phyloP scores from a whole-genome alignment of 2,329 filamentous ascomycete genomes.

The Cryphonectria japonica region DNA sequence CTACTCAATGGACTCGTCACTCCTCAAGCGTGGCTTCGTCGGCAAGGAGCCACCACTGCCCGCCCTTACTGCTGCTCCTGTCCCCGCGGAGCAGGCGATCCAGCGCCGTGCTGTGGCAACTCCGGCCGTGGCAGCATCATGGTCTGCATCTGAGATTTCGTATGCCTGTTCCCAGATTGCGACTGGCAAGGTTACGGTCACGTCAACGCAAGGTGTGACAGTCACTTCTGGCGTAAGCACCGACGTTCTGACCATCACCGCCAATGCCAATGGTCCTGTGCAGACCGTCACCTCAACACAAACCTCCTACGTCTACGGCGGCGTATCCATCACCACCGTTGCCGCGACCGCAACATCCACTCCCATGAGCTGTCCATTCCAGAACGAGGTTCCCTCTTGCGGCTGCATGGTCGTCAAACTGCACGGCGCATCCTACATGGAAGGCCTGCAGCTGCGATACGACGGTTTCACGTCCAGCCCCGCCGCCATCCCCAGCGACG shows the following conservation, averaged over 20 bases:
- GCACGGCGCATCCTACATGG: not conserved
- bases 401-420: not conserved
- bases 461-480: not conserved
- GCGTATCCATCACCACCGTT: conserved; percentile 1
- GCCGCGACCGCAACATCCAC: not conserved
- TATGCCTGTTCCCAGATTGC: conserved; percentile 6
- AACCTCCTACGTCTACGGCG: not conserved
- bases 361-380: not conserved
- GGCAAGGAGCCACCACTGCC: not conserved
- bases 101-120: conserved; percentile 1
- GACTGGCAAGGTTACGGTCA: not conserved
- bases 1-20: not conserved
- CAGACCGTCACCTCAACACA: not conserved
- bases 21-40: not conserved
- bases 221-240: not conserved
- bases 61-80: not conserved
- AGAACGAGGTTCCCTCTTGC: not conserved
- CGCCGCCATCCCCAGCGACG: not conserved
- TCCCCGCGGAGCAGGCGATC: not conserved
- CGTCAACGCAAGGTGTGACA: not conserved
- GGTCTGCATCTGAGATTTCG: not conserved
- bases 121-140: not conserved
- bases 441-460: conserved; percentile 2
- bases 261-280: not conserved
- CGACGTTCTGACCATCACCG: not conserved